A percentile compares a stretch with the other conserved stretches of the same genome.
Evolutionary conservation across 345 rosid species (phyloP).

Genomic region (Melaleuca alternifolia): DNA sequence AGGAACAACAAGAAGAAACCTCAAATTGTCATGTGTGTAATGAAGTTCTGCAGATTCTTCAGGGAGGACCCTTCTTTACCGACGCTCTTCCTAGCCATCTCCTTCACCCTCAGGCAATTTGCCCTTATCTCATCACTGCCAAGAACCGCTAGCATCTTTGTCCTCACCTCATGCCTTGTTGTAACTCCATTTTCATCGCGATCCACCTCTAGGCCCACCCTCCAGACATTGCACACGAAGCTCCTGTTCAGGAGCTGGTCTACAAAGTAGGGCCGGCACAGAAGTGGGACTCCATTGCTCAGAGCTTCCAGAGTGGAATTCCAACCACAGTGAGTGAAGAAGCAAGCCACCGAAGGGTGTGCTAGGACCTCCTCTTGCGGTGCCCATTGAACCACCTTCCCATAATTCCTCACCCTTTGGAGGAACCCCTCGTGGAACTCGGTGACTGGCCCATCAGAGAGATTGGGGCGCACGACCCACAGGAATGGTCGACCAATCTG

Average conservation of each 20-base stretch:
- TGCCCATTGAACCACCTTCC: conserved; percentile 13
- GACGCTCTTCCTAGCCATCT: conserved; percentile 7
- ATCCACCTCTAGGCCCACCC: background rate
- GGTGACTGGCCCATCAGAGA: background rate
- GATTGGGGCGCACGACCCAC: conserved; percentile 18
- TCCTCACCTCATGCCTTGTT: conserved; percentile 7
- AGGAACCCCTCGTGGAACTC: conserved; percentile 4
- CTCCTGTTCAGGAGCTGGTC: conserved; percentile 20
- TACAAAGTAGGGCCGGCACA: conserved; percentile 19
- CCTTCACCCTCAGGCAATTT: conserved; percentile 12
- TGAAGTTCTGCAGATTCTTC: background rate
- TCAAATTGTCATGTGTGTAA: no score
- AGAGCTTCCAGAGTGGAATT: conserved; percentile 1
- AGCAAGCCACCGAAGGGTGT: conserved; percentile 18
- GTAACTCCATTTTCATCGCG: background rate
- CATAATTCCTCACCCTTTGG: background rate
- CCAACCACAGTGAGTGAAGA: conserved; percentile 24
- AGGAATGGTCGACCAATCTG: conserved; percentile 10
- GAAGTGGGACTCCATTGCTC: conserved; percentile 19
- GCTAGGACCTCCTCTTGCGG: conserved; percentile 15
- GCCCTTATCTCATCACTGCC: conserved; percentile 2
- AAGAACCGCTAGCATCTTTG: conserved; percentile 1
- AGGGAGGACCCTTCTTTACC: conserved; percentile 20
- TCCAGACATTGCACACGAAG: conserved; percentile 8
- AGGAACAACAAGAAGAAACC: no score